Conservation (phyloP, 345 rosid genomes). For the Rhizophora mangle region DNA sequence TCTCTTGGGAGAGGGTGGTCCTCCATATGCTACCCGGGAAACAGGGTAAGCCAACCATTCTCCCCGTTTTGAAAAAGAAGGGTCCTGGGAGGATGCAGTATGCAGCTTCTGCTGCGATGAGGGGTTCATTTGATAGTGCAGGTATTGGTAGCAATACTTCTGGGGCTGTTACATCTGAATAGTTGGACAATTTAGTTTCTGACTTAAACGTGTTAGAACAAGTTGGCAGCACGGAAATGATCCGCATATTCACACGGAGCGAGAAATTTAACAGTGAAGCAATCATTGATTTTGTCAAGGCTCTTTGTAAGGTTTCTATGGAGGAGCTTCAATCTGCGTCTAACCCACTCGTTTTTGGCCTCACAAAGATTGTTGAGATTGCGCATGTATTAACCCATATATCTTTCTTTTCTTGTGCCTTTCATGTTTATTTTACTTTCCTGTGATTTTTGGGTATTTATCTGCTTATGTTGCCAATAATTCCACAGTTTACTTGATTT, state of each 20-base stretch:
- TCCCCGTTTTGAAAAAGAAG: slow-evolving; percentile 79
- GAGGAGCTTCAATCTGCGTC: slow-evolving; percentile 92
- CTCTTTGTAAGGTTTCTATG: slow-evolving; percentile 97
- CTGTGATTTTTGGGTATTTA: slow-evolving; percentile 2
- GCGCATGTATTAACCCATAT: slow-evolving; percentile 53
- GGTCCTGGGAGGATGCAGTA: slow-evolving; percentile 84
- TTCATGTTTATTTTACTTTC: not conserved
- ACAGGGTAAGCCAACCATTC: slow-evolving; percentile 58
- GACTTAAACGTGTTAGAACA: slow-evolving; percentile 95
- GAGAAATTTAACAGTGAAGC: slow-evolving; percentile 98
- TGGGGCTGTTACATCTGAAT: slow-evolving; percentile 82
- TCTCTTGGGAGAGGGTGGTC: slow-evolving; percentile 99
- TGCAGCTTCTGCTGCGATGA: slow-evolving; percentile 79
- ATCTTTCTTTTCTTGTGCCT: slow-evolving; percentile 13
- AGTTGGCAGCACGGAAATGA: slow-evolving; percentile 96
- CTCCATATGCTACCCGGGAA: slow-evolving; percentile 98
- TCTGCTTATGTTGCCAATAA: slow-evolving; percentile 17
- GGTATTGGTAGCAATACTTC: slow-evolving; percentile 67
- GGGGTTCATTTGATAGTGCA: slow-evolving; percentile 98
- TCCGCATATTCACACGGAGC: slow-evolving; percentile 81
- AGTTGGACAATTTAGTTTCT: slow-evolving; percentile 81
- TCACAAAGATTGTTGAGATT: slow-evolving; percentile 98
- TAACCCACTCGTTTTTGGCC: slow-evolving; percentile 94
- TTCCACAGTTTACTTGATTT: slow-evolving; percentile 12
- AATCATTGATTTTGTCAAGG: slow-evolving; percentile 86